phyloP scores from a whole-genome alignment of 2,329 filamentous ascomycete species.

The Fusarium duplospermum region DNA sequence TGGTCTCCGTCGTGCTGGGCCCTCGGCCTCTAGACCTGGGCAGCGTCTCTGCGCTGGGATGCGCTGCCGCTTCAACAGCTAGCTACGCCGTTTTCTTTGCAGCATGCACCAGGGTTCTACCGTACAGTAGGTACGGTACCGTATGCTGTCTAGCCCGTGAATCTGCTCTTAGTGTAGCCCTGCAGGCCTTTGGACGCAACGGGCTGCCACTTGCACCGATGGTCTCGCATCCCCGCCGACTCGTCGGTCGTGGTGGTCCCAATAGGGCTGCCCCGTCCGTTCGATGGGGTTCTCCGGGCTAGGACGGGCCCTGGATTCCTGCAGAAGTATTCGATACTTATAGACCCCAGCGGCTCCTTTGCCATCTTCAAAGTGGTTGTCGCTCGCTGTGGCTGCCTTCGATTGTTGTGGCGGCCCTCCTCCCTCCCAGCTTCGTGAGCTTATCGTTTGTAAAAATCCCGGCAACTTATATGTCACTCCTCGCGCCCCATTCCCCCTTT shows the following conservation, averaged over 20 bases:
- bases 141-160: constrained; percentile 21
- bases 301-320: constrained; percentile 25
- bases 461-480: constrained; percentile 34
- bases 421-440: constrained; percentile 19
- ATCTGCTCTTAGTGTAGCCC: constrained; percentile 37
- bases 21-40: constrained; percentile 15
- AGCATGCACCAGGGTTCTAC: constrained; percentile 29
- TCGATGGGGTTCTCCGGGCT: constrained; percentile 32
- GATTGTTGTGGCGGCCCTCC: constrained; percentile 30
- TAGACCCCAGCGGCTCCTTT: constrained; percentile 35
- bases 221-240: constrained; percentile 28
- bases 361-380: constrained; percentile 26
- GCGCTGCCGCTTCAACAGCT: constrained; percentile 13
- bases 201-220: constrained; percentile 29
- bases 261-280: constrained; percentile 41
- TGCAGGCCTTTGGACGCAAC: constrained; percentile 27
- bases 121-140: background rate
- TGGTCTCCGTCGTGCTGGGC: constrained; percentile 15
- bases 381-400: constrained; percentile 35
- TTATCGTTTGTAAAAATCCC: constrained; percentile 25
- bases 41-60: background rate
- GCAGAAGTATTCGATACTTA: constrained; percentile 41
- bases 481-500: constrained; percentile 34
- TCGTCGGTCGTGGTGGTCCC: constrained; percentile 27
- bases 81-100: constrained; percentile 26